phyloP scores from a whole-genome alignment of 208 protist species.

The Polymyxa betae region DNA sequence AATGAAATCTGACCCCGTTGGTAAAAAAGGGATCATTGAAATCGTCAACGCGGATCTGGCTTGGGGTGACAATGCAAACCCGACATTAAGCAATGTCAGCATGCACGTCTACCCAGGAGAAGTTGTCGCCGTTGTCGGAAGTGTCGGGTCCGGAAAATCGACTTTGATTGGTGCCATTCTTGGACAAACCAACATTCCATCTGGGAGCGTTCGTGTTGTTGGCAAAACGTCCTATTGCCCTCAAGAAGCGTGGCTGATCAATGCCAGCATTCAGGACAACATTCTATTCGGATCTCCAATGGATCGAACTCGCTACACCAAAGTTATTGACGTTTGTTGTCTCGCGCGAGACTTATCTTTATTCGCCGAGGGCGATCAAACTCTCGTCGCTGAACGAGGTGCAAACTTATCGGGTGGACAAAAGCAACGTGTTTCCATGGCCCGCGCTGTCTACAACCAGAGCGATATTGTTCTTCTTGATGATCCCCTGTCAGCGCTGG shows the following conservation, averaged over 20 bases:
- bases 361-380: constrained; percentile 66
- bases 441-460: constrained; percentile 62
- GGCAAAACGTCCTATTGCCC: constrained; percentile 76
- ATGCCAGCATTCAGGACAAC: constrained; percentile 80
- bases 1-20: not conserved
- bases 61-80: not conserved
- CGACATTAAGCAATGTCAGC: not conserved
- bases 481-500: constrained; percentile 64
- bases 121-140: constrained; percentile 69
- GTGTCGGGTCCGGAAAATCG: constrained; percentile 77
- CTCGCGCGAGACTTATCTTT: constrained; percentile 64
- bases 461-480: constrained; percentile 63
- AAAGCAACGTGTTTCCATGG: constrained; percentile 73
- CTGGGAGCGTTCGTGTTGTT: constrained; percentile 52
- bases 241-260: constrained; percentile 81
- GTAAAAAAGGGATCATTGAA: constrained; percentile 21
- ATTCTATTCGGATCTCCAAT: constrained; percentile 79
- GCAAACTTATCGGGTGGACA: constrained; percentile 81
- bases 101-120: constrained; percentile 52
- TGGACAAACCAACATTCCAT: constrained; percentile 69
- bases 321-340: constrained; percentile 61
- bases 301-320: constrained; percentile 60
- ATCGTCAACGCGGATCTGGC: constrained; percentile 10
- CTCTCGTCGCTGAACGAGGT: constrained; percentile 68
- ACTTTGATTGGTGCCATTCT: constrained; percentile 72